Percentiles rank a stretch among this genome's conserved stretches.
phyloP scores from a whole-genome alignment of 2,329 filamentous ascomycete species.

The Penicillium sp. region DNA sequence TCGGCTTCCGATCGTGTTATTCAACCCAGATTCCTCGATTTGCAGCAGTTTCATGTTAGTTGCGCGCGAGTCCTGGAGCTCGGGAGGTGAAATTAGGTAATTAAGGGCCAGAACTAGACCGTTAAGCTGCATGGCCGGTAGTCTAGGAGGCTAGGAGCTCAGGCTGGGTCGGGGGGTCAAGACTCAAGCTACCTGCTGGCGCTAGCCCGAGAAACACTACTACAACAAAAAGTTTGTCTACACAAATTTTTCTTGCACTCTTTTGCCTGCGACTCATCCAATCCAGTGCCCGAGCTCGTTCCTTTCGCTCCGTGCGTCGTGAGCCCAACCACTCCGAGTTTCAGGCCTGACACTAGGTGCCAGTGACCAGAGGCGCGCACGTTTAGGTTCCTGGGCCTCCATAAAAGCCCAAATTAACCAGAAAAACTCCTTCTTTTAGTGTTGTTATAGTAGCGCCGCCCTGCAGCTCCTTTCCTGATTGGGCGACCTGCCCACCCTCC shows the following conservation, averaged over 20 bases:
- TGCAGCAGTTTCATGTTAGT: background rate
- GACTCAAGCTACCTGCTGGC: background rate
- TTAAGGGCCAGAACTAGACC: constrained; percentile 13
- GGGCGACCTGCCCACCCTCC: constrained; percentile 18
- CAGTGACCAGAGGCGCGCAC: background rate
- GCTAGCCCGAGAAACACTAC: background rate
- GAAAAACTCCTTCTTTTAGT: background rate
- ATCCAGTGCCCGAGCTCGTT: background rate
- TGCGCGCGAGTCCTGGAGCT: background rate
- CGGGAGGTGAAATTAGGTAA: background rate
- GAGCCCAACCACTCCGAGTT: background rate
- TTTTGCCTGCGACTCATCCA: background rate
- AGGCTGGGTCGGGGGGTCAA: background rate
- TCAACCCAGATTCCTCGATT: background rate
- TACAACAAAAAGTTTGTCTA: background rate
- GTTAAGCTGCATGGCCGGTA: constrained; percentile 19
- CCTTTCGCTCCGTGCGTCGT: background rate
- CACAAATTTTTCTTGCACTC: background rate
- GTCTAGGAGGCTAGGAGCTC: background rate
- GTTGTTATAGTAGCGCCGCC: constrained; percentile 19
- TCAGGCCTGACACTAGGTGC: background rate
- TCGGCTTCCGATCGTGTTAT: background rate
- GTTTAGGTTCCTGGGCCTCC: background rate
- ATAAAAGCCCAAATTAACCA: constrained; percentile 7
- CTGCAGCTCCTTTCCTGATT: constrained; percentile 33